Evolutionary conservation across 192 early-diverging fungal species (phyloP).

Genomic region (Phycomyces blakesleeanus): DNA sequence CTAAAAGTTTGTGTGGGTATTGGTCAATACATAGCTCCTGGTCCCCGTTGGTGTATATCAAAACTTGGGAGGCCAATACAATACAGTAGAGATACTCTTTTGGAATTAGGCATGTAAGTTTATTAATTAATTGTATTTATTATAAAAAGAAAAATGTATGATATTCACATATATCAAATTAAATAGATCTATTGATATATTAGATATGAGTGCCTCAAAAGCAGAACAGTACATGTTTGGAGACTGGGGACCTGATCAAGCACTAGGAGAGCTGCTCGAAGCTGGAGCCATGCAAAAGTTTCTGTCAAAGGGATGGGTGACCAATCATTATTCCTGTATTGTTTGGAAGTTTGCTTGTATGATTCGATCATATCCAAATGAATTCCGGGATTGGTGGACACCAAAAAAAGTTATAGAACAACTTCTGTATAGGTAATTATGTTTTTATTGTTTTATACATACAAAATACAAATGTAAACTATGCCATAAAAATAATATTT

Average conservation of each 20-base stretch:
- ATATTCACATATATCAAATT: neutral
- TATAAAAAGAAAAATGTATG: neutral
- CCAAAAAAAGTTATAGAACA: conserved; percentile 45
- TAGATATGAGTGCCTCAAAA: conserved; percentile 26
- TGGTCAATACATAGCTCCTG: neutral
- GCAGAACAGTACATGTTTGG: conserved; percentile 33
- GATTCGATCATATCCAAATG: conserved; percentile 49
- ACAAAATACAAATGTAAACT: no score
- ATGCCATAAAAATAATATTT: neutral
- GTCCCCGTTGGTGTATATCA: neutral
- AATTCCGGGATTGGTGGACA: conserved; percentile 37
- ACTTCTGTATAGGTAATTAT: conserved; percentile 46
- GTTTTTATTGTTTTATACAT: neutral
- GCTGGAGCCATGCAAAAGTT: conserved; percentile 38
- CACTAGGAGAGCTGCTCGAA: conserved; percentile 35
- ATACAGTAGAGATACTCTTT: neutral
- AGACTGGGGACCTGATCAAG: conserved; percentile 49
- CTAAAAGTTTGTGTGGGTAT: no score
- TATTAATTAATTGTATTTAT: neutral
- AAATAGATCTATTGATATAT: conserved; percentile 24
- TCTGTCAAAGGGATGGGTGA: conserved; percentile 45
- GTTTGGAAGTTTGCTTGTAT: conserved; percentile 71
- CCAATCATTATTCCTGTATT: conserved; percentile 66
- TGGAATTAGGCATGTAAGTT: conserved; percentile 7
- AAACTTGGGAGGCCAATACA: conserved; percentile 4